Base-by-base conservation (phyloP, 2,329 filamentous ascomycete genomes). In the Scleromitrula shiraiana region DNA sequence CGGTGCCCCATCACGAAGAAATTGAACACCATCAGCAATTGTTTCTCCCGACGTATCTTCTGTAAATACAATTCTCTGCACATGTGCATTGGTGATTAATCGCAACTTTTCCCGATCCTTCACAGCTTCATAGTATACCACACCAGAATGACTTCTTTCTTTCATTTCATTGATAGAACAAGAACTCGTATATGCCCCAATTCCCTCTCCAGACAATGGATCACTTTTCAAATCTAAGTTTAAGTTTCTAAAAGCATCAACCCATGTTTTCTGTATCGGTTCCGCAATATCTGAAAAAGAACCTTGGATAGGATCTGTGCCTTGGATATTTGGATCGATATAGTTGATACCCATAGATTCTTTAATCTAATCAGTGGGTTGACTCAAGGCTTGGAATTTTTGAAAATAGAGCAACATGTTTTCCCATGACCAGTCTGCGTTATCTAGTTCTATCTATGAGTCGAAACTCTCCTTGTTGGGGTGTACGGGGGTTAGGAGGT, bases 1-100 rank as follows among this genome's bases (percentile, higher is more conserved):
- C 6, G 22, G n/a, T 7, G 9, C 5, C 2, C 30, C 12, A 57
- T 61, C 8, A 49, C 67, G 3, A 41, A 41, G 7, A 53, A 45
- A 29, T 33, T 33, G 36, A 14, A 50, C 30, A 10, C 19, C 14
- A 3, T 4, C 30, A 5, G 26, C 26, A 19, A 24, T 4, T 3
- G 17, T 1, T 14, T 29, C 5, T 4, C 15, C 41, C 12, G 17
- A 14, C 12, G 19, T 17, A 17, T 46, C 26, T 17, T 37, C 20
- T 4, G 12, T 12, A 5, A 46, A 46, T n/a, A 26, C 15, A 14
- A 46, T 39, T 3, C 10, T 17, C 2, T 24, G 9, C 17, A 24
- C 43, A 7, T 14, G 24, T 4, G 33, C 17, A 5, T 10, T 17
- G 5, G 32, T 23, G 2, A 23, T 6, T 6, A 38, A 15, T 12